Base-by-base conservation (phyloP, 1,139 yeast species). In the Candida sp. region DNA sequence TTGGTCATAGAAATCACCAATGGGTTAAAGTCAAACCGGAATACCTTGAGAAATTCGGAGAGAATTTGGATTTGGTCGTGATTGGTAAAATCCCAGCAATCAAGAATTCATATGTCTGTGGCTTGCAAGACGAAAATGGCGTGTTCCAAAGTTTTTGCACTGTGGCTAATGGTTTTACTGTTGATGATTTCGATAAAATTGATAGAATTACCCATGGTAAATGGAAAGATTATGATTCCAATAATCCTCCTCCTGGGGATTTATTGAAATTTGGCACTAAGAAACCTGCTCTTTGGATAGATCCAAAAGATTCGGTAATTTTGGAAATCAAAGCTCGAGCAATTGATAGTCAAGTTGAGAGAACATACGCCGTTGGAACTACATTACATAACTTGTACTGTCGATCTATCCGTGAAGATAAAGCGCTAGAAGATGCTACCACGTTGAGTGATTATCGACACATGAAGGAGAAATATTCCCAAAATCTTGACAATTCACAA, bases 11-110 rank as follows among this genome's bases (percentile, higher is more conserved):
- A 43, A 73, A 75, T 38, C 74, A 75, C 25, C 66, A 73, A 21
- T 91, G 98, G 97, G 69, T 88, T 23, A 93, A 93, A 56, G 79
- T 91, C 2, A 93, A 93, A 60, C 98, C 98, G 0, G 97, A 91
- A 52, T 91, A 90, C 58, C 68, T 90, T 46, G 86, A 82, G 46
- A 89, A 86, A 43, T 87, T 87, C 61, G 96, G 96, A 6, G 96
- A 89, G 49, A 87, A 87, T 53, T 68, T 91, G 50, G 99, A 93
- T 62, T 61, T 90, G 38, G 72, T 82, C 2, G 79, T 93, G 0
- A 81, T 91, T 46, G 98, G 97, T 0, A 84, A 84, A 43, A 81
- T 79, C 43, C 81, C 82, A 11, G 91, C 88, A 0, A 75, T 78
- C 27, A 93, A 93, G 41, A 83, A 87, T 37, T 76, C 91, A 4